phyloP scores from a whole-genome alignment of 345 rosid genomes.

The sweet orange (Citrus sinensis) region DVS_A1.0 CM039163.1:2604501-2605000 shows the following conservation, averaged over 20 bases:
- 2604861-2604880: conserved; percentile 71
- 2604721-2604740: not conserved
- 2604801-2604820: conserved; percentile 97
- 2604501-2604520: not conserved
- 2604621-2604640: not conserved
- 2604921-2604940: conserved; percentile 5
- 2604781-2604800: conserved; percentile 96
- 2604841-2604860: conserved; percentile 82
- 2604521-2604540: not conserved
- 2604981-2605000: not conserved
- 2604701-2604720: not conserved
- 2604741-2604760: not conserved
- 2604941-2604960: not conserved
- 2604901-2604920: conserved; percentile 85
- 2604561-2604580: not conserved
- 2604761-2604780: conserved; percentile 28
- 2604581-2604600: not conserved
- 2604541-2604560: not conserved
- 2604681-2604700: not conserved
- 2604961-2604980: not conserved
- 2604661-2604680: not conserved
- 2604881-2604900: conserved; percentile 76
- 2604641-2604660: not conserved
- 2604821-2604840: conserved; percentile 92
- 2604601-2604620: not conserved